A percentile compares a stretch with the other conserved stretches of the same genome.
These are phyloP conservation scores for Xylaria sp. DNA, from an alignment of 2,329 filamentous ascomycete species.

Conservation along the genomic window DNA sequence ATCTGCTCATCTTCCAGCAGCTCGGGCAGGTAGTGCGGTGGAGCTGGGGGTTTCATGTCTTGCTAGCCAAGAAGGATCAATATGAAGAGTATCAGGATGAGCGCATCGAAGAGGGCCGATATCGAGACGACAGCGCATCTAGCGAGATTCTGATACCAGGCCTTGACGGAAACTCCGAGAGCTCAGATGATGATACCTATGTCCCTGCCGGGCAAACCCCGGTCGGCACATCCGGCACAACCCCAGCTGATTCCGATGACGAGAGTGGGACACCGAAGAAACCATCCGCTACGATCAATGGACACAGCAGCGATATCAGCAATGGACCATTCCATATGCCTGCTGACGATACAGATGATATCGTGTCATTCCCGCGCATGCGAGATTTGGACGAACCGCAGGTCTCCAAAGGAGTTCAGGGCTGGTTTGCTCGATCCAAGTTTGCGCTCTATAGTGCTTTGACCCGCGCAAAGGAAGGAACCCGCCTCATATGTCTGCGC, in stretches of 20 bases:
- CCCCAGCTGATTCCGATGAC: constrained; percentile 61
- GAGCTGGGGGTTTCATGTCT: constrained; percentile 97
- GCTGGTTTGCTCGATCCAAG: constrained; percentile 54
- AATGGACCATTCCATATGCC: constrained; percentile 52
- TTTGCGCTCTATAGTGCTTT: constrained; percentile 47
- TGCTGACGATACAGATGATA: constrained; percentile 60
- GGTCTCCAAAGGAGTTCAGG: constrained; percentile 55
- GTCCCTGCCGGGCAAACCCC: constrained; percentile 68
- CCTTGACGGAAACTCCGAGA: constrained; percentile 54
- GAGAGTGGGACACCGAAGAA: constrained; percentile 50
- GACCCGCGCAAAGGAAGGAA: constrained; percentile 28
- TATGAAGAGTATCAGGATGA: constrained; percentile 73
- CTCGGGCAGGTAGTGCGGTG: constrained; percentile 93
- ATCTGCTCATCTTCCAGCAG: constrained; percentile 97
- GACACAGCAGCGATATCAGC: constrained; percentile 38
- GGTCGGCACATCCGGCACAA: constrained; percentile 61
- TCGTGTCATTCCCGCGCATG: constrained; percentile 72
- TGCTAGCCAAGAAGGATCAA: constrained; percentile 85
- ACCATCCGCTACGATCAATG: constrained; percentile 50
- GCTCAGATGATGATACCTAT: constrained; percentile 60
- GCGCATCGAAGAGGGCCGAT: constrained; percentile 68
- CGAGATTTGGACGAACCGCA: constrained; percentile 57
- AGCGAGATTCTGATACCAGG: constrained; percentile 59
- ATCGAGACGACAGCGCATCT: constrained; percentile 60
- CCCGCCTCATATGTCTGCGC: constrained; percentile 10